Evolutionary conservation across 208 protist species (phyloP), one percentile per base, ranked within the genome.

Genomic region (Herpetomonas tarakana): DNA sequence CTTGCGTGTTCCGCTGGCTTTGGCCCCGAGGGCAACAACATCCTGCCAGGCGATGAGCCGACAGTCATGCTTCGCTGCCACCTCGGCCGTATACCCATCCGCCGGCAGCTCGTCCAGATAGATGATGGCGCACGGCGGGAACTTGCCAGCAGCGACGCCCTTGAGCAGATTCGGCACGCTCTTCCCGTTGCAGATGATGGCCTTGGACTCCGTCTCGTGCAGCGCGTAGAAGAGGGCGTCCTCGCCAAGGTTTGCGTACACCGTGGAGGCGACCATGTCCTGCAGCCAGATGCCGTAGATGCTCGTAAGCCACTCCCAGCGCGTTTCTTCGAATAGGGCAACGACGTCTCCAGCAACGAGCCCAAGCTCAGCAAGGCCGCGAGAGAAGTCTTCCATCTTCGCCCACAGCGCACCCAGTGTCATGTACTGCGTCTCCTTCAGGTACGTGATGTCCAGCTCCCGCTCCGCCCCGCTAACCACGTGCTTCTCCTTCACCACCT

Each of bases 201-300:
- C 74, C 11, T 35, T 52, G 49, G 58, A 76, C 31, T 76, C 53
- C 6, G 76, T 66, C 45, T 83, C 73, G 3, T 56, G 3, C 21
- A 83, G 58, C 1, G 76, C 76, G 59, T 78, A 65, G 18, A 2
- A 39, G 6, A 87, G 61, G 29, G 73, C 65, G 21, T 76, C 68
- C 44, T 81, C 76, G 26, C 76, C 80, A 26, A 83, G 73, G 49
- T 75, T 87, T 22, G 80, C 53, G 62, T 87, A 81, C 29, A 75
- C 76, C 12, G 79, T 86, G 12, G 58, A 53, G 53, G 56, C 68
- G 51, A 76, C 62, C 57, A 81, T 66, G 29, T 56, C 21, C 47
- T 78, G 81, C 35, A 73, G 50, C 73, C 72, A 81, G 35, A 78
- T 71, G 35, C 59, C 72, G 45, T 83, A 83, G 39, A 72, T 60